Conservation (phyloP, 176 grass and related monocot genomes). For the Melocanna baccifera region DNA sequence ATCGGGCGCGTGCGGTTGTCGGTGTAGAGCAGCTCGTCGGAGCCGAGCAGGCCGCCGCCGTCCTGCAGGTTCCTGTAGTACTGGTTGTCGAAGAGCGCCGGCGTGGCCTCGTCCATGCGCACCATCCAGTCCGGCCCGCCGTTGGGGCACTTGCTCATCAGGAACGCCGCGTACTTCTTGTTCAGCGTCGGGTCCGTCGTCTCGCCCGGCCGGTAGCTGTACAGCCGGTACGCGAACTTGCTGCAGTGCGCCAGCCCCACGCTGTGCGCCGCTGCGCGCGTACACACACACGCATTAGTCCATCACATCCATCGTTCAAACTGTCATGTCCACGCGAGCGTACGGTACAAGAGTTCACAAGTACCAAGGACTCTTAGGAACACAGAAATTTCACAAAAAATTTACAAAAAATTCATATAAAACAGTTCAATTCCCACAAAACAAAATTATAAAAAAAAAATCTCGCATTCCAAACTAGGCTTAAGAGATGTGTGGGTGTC, state of each 20-base stretch:
- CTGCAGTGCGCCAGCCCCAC: conserved; percentile 71
- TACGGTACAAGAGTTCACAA: not conserved
- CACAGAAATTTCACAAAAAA: no score
- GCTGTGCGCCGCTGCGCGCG: conserved; percentile 52
- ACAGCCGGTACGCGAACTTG: conserved; percentile 54
- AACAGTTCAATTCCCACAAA: no score
- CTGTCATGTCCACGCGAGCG: not conserved
- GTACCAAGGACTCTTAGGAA: not conserved
- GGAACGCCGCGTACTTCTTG: conserved; percentile 47
- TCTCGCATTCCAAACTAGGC: no score
- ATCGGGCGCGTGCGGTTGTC: conserved; percentile 48
- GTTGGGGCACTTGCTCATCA: conserved; percentile 43
- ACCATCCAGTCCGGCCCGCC: conserved; percentile 37
- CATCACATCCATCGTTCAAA: not conserved
- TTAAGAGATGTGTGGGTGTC: not conserved
- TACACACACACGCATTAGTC: not conserved
- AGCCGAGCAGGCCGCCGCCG: conserved; percentile 53
- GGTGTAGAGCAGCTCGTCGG: conserved; percentile 69
- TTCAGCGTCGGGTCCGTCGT: conserved; percentile 54
- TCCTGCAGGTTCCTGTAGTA: conserved; percentile 80
- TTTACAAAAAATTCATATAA: no score
- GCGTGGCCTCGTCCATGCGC: conserved; percentile 64
- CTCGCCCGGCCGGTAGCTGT: conserved; percentile 14
- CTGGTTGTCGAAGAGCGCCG: conserved; percentile 73
- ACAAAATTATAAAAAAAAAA: no score